Conservation (phyloP, 345 rosid genomes). For the Syzygium grande region DNA sequence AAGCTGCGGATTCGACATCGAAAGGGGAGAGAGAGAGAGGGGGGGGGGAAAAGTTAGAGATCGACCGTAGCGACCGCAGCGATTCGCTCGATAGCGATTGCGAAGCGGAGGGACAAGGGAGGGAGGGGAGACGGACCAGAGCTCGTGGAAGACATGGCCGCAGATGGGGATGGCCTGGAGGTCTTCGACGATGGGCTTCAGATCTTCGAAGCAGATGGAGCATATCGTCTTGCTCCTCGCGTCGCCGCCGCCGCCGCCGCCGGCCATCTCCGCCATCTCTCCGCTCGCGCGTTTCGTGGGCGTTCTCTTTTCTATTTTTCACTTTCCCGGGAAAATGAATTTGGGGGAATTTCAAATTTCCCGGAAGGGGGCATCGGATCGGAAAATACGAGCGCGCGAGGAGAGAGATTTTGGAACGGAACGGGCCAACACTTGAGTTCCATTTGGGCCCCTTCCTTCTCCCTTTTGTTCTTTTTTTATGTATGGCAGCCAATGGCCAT, state of each 20-base stretch:
- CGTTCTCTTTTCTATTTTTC: not conserved
- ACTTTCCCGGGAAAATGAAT: conserved; percentile 8
- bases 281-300: not conserved
- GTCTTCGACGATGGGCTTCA: conserved; percentile 77
- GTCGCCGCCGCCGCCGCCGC: not conserved
- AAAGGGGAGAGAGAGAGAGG: not conserved
- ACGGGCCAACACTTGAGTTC: not conserved
- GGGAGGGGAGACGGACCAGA: conserved; percentile 37
- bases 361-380: not conserved
- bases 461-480: no score
- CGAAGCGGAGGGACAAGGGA: not conserved
- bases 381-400: not conserved
- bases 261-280: conserved; percentile 2
- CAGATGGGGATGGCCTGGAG: conserved; percentile 79
- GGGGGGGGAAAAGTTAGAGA: not conserved
- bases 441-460: not conserved
- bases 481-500: no score
- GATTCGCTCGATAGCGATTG: not conserved
- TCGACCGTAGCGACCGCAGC: not conserved
- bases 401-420: not conserved
- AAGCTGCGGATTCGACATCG: conserved; percentile 37
- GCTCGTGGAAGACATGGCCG: conserved; percentile 95
- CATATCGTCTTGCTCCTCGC: conserved; percentile 43
- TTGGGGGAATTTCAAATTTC: conserved; percentile 17
- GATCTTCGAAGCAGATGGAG: conserved; percentile 91